phyloP scores from a whole-genome alignment of 1,284 basidiomycete species.

The Rhodotorula sp. region DNA sequence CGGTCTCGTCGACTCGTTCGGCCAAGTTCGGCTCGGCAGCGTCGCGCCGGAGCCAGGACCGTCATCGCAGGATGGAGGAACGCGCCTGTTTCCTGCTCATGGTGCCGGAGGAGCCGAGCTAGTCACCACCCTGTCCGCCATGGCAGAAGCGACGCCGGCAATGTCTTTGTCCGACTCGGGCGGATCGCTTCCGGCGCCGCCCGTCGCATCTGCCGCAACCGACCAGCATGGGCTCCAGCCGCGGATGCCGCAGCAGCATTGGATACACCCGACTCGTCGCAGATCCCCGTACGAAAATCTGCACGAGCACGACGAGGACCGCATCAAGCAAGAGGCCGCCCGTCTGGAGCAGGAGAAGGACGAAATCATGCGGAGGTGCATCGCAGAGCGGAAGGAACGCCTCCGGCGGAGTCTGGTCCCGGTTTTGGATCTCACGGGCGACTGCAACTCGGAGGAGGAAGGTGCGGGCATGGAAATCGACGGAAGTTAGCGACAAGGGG shows the following conservation, averaged over 20 bases:
- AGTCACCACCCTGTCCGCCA: not conserved
- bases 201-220: not conserved
- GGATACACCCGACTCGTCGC: not conserved
- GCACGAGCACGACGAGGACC: constrained; percentile 4
- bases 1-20: too few species aligned
- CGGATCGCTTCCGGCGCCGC: too few species aligned
- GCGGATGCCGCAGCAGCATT: not conserved
- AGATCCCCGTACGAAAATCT: not conserved
- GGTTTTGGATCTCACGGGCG: not conserved
- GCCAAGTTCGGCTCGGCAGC: too few species aligned
- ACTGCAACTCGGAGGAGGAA: not conserved
- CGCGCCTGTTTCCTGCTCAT: not conserved
- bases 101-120: not conserved
- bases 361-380: not conserved
- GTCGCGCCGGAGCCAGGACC: too few species aligned
- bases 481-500: not conserved
- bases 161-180: not conserved
- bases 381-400: not conserved
- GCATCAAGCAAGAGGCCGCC: too few species aligned
- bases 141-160: not conserved
- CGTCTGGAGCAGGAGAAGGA: not conserved
- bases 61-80: too few species aligned
- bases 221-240: not conserved
- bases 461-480: not conserved
- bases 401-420: not conserved